phyloP scores from a whole-genome alignment of 768 basidiomycete genomes.

The Leccinum rimulosum region DNA sequence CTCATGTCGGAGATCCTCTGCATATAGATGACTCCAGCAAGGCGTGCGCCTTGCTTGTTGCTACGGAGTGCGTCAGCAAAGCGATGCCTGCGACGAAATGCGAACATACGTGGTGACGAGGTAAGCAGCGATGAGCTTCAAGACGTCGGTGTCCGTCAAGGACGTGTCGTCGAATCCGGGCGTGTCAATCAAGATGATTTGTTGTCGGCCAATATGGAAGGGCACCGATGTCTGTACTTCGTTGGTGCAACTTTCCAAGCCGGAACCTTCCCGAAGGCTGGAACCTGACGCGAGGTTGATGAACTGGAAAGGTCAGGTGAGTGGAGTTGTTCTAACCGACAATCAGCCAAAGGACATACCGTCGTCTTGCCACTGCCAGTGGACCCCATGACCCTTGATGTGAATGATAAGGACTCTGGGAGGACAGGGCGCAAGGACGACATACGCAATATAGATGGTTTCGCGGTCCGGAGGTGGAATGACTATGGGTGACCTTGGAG shows the following conservation, averaged over 20 bases:
- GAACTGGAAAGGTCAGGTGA: slow-evolving; percentile 27
- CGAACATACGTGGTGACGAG: slow-evolving; percentile 30
- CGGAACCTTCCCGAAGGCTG: slow-evolving; percentile 29
- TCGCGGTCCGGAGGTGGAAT: slow-evolving; percentile 16
- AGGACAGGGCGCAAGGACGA: slow-evolving; percentile 2
- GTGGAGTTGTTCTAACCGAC: neutral
- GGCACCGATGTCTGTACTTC: slow-evolving; percentile 30
- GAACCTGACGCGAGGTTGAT: slow-evolving; percentile 38
- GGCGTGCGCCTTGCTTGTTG: slow-evolving; percentile 35
- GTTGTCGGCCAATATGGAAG: slow-evolving; percentile 31
- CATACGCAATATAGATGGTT: slow-evolving; percentile 31
- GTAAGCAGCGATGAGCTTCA: slow-evolving; percentile 48
- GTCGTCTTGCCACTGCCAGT: slow-evolving; percentile 37
- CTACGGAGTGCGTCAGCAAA: slow-evolving; percentile 22
- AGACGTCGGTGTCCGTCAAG: slow-evolving; percentile 47
- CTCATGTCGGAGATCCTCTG: slow-evolving; percentile 51
- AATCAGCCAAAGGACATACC: slow-evolving; percentile 15
- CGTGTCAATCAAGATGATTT: slow-evolving; percentile 55
- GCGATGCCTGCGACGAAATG: neutral
- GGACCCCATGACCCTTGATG: slow-evolving; percentile 32
- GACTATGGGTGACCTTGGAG: slow-evolving; percentile 10
- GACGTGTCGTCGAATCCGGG: slow-evolving; percentile 61
- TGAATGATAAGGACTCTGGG: slow-evolving; percentile 25
- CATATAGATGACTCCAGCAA: slow-evolving; percentile 52
- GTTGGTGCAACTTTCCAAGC: slow-evolving; percentile 37